Evolutionary conservation across 768 basidiomycete genomes (phyloP).

Genomic region (Pulveroboletus sp.): DNA sequence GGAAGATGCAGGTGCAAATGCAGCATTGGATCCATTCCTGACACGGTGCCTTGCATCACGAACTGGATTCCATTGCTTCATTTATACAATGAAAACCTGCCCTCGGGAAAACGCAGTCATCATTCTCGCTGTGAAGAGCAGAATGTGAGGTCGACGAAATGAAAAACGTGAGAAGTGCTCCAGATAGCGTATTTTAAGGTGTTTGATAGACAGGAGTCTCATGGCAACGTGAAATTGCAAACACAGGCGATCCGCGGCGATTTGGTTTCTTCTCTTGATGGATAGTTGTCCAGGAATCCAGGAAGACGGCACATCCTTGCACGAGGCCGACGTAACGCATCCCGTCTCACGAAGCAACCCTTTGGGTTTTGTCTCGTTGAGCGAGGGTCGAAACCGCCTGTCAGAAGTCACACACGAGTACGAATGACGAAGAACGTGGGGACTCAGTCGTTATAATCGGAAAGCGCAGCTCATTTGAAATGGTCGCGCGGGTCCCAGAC

Average conservation of each 20-base stretch:
- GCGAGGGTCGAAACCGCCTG: neutral
- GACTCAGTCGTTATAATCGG: neutral
- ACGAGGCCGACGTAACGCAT: conserved; percentile 14
- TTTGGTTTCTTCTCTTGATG: conserved; percentile 8
- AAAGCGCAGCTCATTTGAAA: neutral
- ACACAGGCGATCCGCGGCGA: conserved; percentile 12
- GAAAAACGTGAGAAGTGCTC: conserved; percentile 11
- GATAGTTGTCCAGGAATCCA: conserved; percentile 10
- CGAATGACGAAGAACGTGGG: neutral
- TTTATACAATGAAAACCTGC: conserved; percentile 26
- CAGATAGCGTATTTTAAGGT: conserved; percentile 3
- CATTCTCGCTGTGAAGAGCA: conserved; percentile 9
- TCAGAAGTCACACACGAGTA: neutral
- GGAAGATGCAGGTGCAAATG: conserved; percentile 10
- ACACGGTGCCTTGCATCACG: conserved; percentile 13
- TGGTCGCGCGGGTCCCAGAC: neutral
- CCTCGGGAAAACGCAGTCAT: conserved; percentile 9
- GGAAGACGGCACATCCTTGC: conserved; percentile 11
- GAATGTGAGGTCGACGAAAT: conserved; percentile 6
- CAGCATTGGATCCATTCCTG: conserved; percentile 6
- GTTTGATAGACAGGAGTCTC: neutral
- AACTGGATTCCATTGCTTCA: conserved; percentile 25
- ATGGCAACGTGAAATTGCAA: conserved; percentile 1
- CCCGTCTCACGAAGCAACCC: too few relatives aligned
- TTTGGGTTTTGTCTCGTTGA: neutral